phyloP scores from a whole-genome alignment of 2,329 filamentous ascomycete species.

The Pseudogymnoascus sp. region DNA sequence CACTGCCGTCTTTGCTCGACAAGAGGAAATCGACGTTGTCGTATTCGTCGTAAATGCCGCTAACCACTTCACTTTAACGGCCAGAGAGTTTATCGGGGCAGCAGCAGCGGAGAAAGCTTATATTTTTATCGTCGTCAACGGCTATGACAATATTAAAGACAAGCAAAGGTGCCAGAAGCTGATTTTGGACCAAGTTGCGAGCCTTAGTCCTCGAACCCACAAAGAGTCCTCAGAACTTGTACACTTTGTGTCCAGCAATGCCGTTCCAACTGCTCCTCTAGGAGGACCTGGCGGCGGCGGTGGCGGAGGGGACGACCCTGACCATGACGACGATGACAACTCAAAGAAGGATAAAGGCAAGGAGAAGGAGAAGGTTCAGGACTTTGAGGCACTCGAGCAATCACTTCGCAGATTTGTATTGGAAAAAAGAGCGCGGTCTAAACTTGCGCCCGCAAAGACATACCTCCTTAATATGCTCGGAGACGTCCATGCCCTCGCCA shows the following conservation, averaged over 20 bases:
- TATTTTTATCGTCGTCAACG: slow-evolving; percentile 98
- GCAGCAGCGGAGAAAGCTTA: slow-evolving; percentile 96
- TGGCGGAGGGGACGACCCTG: slow-evolving; percentile 39
- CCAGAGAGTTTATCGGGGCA: slow-evolving; percentile 95
- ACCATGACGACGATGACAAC: slow-evolving; percentile 40
- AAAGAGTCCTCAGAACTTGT: slow-evolving; percentile 91
- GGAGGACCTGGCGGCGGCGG: slow-evolving; percentile 47
- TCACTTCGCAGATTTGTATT: slow-evolving; percentile 87
- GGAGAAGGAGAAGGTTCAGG: slow-evolving; percentile 75
- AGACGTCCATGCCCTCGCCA: slow-evolving; percentile 74
- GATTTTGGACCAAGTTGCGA: slow-evolving; percentile 81
- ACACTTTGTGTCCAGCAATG: slow-evolving; percentile 96
- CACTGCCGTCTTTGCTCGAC: slow-evolving; percentile 90
- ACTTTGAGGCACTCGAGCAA: slow-evolving; percentile 84
- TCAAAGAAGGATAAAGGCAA: slow-evolving; percentile 66
- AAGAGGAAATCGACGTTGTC: slow-evolving; percentile 98
- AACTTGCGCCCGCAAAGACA: slow-evolving; percentile 89
- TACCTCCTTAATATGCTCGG: slow-evolving; percentile 90
- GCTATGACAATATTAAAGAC: slow-evolving; percentile 88
- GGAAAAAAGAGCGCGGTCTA: slow-evolving; percentile 90
- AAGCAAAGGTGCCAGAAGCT: slow-evolving; percentile 85
- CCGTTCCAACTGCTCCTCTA: slow-evolving; percentile 64
- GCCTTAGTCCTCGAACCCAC: slow-evolving; percentile 82
- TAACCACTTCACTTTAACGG: slow-evolving; percentile 95
- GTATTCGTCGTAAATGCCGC: slow-evolving; percentile 97